Evolutionary conservation across 1,284 basidiomycete genomes (phyloP), one percentile per base, ranked within the genome.

Genomic region (Ustilago xerochloae): DNA sequence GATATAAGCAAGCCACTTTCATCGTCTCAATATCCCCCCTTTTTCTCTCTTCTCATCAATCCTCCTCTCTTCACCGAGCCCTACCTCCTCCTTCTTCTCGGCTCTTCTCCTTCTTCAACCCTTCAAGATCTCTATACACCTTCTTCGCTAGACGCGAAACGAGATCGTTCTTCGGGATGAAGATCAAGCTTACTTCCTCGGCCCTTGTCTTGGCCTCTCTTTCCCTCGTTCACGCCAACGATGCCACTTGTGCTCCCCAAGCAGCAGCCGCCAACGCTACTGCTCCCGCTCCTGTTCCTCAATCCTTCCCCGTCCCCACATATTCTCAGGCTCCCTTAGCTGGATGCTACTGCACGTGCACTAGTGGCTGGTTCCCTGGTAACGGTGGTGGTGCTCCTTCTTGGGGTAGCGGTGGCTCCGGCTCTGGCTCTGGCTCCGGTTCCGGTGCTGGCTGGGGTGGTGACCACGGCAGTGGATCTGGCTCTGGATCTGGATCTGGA

Each of bases 301-400:
- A 68, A 24, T 53, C 59, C 22, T 62, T 63, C 55, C 60, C 65
- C 35, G 65, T 68, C 10, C 59, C 65, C 55, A 68, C 65, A 22
- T 63, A 68, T 52, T 63, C 65, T 22, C 59, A 63, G 47, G 65
- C 65, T 30, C 65, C 65, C 6, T 52, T 68, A 12, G 65, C 59
- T 5, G 60, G 60, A 2, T 68, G 65, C 60, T 68, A 68, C 56
- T 68, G 65, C 55, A 68, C 65, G 0, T 68, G 65, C 36, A 68
- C 65, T 8, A 28, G 35, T 5, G 65, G 59, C n/a, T 68, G 59
- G 59, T 36, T 29, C 15, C 33, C n/a, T 39, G 60, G 65, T 4
- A 24, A 32, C 45, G 30, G 35, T 29, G 39, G 48, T 10, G 32
- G 32, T 26, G 33, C 22, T 28, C 24, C 22, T 4, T 36, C 33